A percentile compares a stretch with the other conserved stretches of the same genome.
Evolutionary conservation across 257 asterid genomes (phyloP).

Genomic region (Nicotiana obtusifolia): DNA sequence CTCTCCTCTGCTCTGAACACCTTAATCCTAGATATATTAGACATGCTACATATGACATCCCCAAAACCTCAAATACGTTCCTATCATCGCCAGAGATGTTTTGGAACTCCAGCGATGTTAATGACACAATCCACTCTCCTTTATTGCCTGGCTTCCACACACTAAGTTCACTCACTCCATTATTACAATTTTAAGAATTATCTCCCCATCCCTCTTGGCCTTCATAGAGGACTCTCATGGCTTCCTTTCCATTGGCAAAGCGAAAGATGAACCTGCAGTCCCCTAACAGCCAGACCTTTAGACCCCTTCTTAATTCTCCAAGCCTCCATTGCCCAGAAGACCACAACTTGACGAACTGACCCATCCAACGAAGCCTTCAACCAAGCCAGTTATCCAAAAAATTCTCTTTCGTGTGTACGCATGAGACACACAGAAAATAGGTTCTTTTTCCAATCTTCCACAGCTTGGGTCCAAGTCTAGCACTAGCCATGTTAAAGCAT

Average conservation of each 20-base stretch:
- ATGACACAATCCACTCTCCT: neutral
- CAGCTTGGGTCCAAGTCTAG: neutral
- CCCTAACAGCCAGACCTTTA: neutral
- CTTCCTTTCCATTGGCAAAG: neutral
- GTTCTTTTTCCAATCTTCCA: neutral
- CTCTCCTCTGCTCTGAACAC: neutral
- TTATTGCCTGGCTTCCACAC: neutral
- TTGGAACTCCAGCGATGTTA: neutral
- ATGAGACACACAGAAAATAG: neutral
- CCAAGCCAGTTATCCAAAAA: neutral
- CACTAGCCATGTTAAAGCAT: neutral
- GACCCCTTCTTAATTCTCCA: neutral
- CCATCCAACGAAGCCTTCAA: neutral
- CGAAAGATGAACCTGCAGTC: neutral
- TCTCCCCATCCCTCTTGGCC: neutral
- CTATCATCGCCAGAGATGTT: neutral
- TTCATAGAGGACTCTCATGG: neutral
- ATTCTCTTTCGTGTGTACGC: neutral
- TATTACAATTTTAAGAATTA: neutral
- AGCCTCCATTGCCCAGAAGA: neutral
- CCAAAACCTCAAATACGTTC: neutral
- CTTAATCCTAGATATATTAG: neutral
- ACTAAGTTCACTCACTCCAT: neutral
- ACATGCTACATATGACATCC: neutral
- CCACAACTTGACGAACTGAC: neutral